Conservation (phyloP, 2,329 filamentous ascomycete species). For the Hymenoscyphus salicellus region DNA sequence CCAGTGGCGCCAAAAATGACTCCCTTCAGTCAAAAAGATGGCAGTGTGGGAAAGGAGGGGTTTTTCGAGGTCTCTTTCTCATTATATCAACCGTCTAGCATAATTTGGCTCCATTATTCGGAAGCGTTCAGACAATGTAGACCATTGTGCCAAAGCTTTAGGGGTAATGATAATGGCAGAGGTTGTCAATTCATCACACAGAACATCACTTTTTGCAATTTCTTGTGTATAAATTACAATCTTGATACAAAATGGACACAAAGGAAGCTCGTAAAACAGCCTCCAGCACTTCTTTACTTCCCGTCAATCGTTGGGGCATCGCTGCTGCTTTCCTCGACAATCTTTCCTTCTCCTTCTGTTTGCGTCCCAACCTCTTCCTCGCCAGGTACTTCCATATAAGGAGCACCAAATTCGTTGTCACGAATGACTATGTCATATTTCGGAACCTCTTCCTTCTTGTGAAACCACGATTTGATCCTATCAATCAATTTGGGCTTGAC, state of each 20-base stretch:
- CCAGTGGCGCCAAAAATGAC: not conserved
- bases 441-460: not conserved
- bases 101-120: no score
- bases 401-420: not conserved
- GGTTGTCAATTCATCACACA: no score
- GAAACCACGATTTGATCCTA: not conserved
- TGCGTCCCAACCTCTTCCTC: not conserved
- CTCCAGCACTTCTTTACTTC: no score
- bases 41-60: no score
- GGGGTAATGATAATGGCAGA: no score
- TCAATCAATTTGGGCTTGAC: not conserved
- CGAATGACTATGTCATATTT: not conserved
- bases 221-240: no score
- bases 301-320: not conserved
- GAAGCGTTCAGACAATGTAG: no score
- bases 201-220: no score
- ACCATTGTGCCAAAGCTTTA: no score
- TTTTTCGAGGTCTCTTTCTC: no score
- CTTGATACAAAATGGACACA: no score
- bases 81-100: not conserved
- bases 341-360: not conserved
- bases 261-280: not conserved
- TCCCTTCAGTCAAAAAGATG: no score
- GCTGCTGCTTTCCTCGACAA: not conserved
- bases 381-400: not conserved